phyloP scores from a whole-genome alignment of 2,329 filamentous ascomycete genomes.

The Venturiaceae sp. region DNA sequence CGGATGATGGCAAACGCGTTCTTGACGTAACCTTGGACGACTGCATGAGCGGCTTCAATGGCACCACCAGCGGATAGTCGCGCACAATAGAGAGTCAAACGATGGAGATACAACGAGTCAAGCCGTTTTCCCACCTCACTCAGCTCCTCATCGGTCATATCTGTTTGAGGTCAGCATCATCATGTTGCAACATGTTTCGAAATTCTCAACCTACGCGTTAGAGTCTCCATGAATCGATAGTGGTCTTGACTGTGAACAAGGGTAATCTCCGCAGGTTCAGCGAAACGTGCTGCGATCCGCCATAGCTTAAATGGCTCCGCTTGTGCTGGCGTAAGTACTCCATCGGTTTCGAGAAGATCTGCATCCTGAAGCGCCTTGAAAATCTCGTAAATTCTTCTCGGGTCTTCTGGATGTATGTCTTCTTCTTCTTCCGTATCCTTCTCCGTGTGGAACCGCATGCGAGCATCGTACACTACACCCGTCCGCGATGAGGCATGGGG shows the following conservation, averaged over 20 bases:
- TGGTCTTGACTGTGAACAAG: constrained; percentile 70
- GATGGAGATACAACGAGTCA: constrained; percentile 52
- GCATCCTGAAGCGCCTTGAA: constrained; percentile 79
- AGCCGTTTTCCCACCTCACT: constrained; percentile 50
- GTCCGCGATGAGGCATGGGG: constrained; percentile 29
- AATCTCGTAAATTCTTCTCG: constrained; percentile 83
- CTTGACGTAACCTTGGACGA: constrained; percentile 73
- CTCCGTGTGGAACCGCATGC: constrained; percentile 94
- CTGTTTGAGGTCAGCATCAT: too few species aligned
- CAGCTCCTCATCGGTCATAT: constrained; percentile 49
- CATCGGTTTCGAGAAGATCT: background rate
- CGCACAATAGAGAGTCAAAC: constrained; percentile 70
- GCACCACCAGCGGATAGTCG: constrained; percentile 82
- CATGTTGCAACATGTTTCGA: too few species aligned
- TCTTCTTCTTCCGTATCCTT: constrained; percentile 40
- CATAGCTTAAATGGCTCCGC: constrained; percentile 35
- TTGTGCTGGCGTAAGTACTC: constrained; percentile 57
- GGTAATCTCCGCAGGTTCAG: constrained; percentile 70
- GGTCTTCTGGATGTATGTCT: constrained; percentile 89
- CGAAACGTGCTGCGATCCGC: constrained; percentile 68
- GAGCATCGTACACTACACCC: constrained; percentile 64
- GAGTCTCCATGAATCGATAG: constrained; percentile 63
- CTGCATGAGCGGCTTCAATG: constrained; percentile 91
- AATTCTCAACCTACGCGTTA: constrained; percentile 29
- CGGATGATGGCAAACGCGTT: constrained; percentile 94